Evolutionary conservation across 495 filamentous ascomycete species (phyloP), one percentile per base, ranked within the genome.

Genomic region (Podospora comata): DNA sequence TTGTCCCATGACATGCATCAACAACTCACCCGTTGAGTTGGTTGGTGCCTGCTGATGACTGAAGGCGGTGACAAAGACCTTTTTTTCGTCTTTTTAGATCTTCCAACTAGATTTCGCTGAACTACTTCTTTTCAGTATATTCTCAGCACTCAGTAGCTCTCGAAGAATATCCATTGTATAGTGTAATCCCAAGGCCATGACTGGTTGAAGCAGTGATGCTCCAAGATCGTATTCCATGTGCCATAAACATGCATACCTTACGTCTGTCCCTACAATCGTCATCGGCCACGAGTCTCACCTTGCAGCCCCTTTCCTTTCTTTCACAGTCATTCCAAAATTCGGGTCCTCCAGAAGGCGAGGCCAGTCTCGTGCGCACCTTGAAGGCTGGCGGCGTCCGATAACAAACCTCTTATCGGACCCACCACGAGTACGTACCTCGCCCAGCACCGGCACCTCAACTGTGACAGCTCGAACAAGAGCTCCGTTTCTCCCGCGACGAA

Each of bases 301-400:
- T 39, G 3, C 34, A 5, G 34, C 34, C 34, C 20, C 1, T 39
- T 39, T 39, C 34, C 34, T 39, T 23, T 23, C 23, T 23, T 23
- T 23, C 23, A 1, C 23, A 23, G 23, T 23, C 23, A 39, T 6
- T 11, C 1, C 3, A 39, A 3, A 39, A 39, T 39, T 39, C 34
- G 11, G 34, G 34, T 23, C 23, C 23, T 5, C 34, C 6, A 39
- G 3, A 39, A 32, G 30, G 30, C 30, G 4, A 32, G 30, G 4
- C 30, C 30, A 6, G 39, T 48, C 39, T 7, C 2, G 55, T 16
- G 60, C 5, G 62, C 28, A 68, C 67, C 67, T 68, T 68, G 67
- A 68, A 68, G 61, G 30, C 61, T 27, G 57, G 26, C 19, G 2
- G 15, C 13, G 9, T 48, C 39, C 39, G 54, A 7, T 39, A 66